phyloP scores from a whole-genome alignment of 1,284 basidiomycete species.

The Fistulinella cinereoalba region DNA sequence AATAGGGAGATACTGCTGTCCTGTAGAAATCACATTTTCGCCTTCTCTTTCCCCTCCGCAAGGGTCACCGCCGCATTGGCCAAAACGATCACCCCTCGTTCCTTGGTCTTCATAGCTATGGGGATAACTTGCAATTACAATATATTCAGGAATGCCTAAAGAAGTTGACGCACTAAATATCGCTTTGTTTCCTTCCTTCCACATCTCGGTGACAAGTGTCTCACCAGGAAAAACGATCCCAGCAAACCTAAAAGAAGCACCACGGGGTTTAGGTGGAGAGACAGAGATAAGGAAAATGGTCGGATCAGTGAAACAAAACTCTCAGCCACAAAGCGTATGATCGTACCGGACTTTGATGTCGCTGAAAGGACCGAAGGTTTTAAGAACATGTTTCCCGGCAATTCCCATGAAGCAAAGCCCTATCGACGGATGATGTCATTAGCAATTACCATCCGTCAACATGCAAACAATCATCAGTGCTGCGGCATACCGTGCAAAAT shows the following conservation, averaged over 20 bases:
- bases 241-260: conserved; percentile 58
- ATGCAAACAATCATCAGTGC: background rate
- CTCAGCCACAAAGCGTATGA: background rate
- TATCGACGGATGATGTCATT: conserved; percentile 11
- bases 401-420: conserved; percentile 93
- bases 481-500: conserved; percentile 61
- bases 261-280: background rate
- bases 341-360: conserved; percentile 94
- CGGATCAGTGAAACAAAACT: background rate
- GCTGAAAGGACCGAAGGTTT: conserved; percentile 81
- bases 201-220: conserved; percentile 94
- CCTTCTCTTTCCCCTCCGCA: conserved; percentile 42
- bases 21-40: conserved; percentile 64
- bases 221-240: conserved; percentile 95
- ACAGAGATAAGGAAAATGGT: background rate
- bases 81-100: conserved; percentile 66
- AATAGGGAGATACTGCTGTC: too few relatives aligned
- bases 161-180: conserved; percentile 74
- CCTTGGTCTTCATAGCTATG: conserved; percentile 76
- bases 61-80: conserved; percentile 77
- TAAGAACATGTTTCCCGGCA: conserved; percentile 89
- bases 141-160: background rate
- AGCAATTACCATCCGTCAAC: background rate
- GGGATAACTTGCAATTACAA: background rate
- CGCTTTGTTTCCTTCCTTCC: conserved; percentile 93